Evolutionary conservation across 2,329 filamentous ascomycete species (phyloP).

Genomic region (Calonectria fujianensis): DNA sequence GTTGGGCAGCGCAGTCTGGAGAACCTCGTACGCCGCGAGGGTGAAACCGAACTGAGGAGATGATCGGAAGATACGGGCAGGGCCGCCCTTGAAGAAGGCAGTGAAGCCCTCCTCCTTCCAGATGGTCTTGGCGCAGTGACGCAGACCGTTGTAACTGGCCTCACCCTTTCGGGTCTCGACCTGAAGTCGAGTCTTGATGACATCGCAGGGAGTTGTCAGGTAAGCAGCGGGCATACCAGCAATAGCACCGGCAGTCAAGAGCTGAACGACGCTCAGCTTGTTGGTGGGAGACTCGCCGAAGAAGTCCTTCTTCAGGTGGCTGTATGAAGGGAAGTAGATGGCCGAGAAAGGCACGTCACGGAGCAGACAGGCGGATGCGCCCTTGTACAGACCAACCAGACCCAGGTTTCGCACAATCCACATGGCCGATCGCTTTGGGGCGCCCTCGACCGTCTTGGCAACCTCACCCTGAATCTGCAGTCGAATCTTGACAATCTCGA

Average conservation of each 20-base stretch:
- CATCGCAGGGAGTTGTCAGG: conserved; percentile 96
- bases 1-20: conserved; percentile 85
- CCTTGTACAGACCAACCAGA: conserved; percentile 96
- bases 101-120: conserved; percentile 93
- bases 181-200: conserved; percentile 99
- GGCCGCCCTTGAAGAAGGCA: conserved; percentile 99
- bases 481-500: conserved; percentile 99
- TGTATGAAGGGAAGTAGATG: conserved; percentile 99
- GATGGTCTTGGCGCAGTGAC: conserved; percentile 90
- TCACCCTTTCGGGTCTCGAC: conserved; percentile 98
- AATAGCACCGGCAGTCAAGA: conserved; percentile 95
- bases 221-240: conserved; percentile 94
- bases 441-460: conserved; percentile 87
- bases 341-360: conserved; percentile 98
- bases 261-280: conserved; percentile 91
- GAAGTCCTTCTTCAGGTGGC: conserved; percentile 92
- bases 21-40: conserved; percentile 93
- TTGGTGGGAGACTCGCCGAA: conserved; percentile 93
- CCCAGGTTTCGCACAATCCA: conserved; percentile 98
- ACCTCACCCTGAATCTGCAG: conserved; percentile 98
- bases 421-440: conserved; percentile 92
- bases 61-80: conserved; percentile 94
- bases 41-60: conserved; percentile 99
- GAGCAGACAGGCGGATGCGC: conserved; percentile 93
- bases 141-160: conserved; percentile 87